phyloP scores from a whole-genome alignment of 2,329 filamentous ascomycete genomes.

The Pseudocercospora pini-densiflorae region DNA sequence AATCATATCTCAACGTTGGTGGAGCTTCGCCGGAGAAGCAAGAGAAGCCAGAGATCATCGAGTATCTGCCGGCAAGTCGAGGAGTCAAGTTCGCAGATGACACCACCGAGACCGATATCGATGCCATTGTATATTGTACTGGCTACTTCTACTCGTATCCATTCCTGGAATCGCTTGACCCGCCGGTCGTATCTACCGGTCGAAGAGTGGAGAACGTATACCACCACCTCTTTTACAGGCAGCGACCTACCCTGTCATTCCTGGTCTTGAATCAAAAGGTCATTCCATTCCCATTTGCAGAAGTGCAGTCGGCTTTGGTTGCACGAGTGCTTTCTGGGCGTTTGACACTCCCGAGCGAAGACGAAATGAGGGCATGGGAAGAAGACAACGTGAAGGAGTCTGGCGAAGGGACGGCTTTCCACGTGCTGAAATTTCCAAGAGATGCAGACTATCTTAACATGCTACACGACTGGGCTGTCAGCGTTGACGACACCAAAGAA shows the following conservation, averaged over 20 bases:
- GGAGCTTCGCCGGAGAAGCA: slow-evolving; percentile 57
- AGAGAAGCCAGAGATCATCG: slow-evolving; percentile 58
- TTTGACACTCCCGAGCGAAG: slow-evolving; percentile 64
- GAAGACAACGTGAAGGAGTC: slow-evolving; percentile 38
- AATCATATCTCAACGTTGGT: slow-evolving; percentile 51
- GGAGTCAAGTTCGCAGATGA: slow-evolving; percentile 71
- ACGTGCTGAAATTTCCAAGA: slow-evolving; percentile 60
- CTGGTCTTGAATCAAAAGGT: slow-evolving; percentile 76
- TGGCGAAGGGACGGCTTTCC: slow-evolving; percentile 57
- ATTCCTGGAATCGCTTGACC: slow-evolving; percentile 61
- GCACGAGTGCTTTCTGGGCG: slow-evolving; percentile 77
- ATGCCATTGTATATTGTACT: slow-evolving; percentile 83
- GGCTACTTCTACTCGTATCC: slow-evolving; percentile 87
- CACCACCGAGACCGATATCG: slow-evolving; percentile 67
- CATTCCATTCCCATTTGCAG: slow-evolving; percentile 84
- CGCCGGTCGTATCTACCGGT: slow-evolving; percentile 69
- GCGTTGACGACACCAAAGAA: slow-evolving; percentile 39
- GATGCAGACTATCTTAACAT: slow-evolving; percentile 74
- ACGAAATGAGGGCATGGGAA: slow-evolving; percentile 75
- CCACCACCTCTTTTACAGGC: slow-evolving; percentile 76
- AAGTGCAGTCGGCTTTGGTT: slow-evolving; percentile 78
- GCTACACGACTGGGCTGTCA: slow-evolving; percentile 65
- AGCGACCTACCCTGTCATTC: slow-evolving; percentile 79
- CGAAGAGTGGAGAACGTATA: slow-evolving; percentile 73
- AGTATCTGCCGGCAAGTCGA: slow-evolving; percentile 60